Percentiles rank a stretch among this genome's conserved stretches.
These are phyloP conservation scores for Heliocybe sulcata DNA, from an alignment of 1,284 basidiomycete species.

Conservation along the genomic window DNA sequence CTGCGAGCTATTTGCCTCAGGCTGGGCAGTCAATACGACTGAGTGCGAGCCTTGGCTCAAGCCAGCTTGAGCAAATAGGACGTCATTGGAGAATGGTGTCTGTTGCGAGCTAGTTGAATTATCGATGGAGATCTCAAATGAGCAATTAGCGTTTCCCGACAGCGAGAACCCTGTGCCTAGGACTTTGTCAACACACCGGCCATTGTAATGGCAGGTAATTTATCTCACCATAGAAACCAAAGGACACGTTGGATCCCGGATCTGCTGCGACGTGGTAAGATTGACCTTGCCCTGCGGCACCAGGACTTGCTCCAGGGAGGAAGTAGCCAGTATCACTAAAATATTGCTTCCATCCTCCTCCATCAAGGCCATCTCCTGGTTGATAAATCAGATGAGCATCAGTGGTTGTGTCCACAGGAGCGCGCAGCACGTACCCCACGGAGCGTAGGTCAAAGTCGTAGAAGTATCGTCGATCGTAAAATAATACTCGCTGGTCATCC, in stretches of 20 bases:
- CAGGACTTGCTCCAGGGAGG: constrained; percentile 11
- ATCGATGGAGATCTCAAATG: too few relatives aligned
- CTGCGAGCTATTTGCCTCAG: too few relatives aligned
- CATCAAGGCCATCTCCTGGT: constrained; percentile 16
- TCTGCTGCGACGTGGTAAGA: constrained; percentile 18
- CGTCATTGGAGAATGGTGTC: too few relatives aligned
- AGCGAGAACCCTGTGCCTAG: constrained; percentile 21
- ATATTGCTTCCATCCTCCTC: constrained; percentile 21
- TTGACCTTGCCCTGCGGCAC: constrained; percentile 8
- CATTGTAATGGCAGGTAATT: constrained; percentile 5
- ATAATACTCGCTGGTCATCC: constrained; percentile 9
- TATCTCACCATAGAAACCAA: constrained; percentile 22
- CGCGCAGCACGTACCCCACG: constrained; percentile 13
- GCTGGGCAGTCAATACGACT: too few relatives aligned
- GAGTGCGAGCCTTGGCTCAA: too few relatives aligned
- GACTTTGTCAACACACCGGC: constrained; percentile 6
- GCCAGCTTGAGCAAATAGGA: too few relatives aligned
- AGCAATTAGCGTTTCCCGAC: constrained; percentile 19
- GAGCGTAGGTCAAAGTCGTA: constrained; percentile 14
- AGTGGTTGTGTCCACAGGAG: too few relatives aligned
- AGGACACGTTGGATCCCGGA: constrained; percentile 15
- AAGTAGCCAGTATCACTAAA: constrained; percentile 17
- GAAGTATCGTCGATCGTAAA: constrained; percentile 18
- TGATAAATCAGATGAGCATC: too few relatives aligned
- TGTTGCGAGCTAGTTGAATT: too few relatives aligned